A percentile compares a stretch with the other conserved stretches of the same genome.
Evolutionary conservation across 1,284 basidiomycete genomes (phyloP).

Genomic region (Ganoderma multipileum): DNA sequence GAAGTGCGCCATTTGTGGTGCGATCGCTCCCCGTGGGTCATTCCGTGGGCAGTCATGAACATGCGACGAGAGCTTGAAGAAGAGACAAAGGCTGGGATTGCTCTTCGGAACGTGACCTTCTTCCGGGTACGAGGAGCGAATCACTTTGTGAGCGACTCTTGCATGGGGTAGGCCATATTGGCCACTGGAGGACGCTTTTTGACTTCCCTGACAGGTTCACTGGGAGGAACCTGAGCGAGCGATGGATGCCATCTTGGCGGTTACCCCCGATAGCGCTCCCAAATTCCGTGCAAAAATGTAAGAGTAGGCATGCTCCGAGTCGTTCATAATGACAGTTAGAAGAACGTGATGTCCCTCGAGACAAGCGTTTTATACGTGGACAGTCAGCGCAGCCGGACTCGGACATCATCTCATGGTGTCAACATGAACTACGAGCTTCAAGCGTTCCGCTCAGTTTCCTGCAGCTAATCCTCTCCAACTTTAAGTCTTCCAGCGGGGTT

Average conservation of each 20-base stretch:
- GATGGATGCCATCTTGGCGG: slow-evolving; percentile 3
- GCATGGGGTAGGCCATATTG: no score
- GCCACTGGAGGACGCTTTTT: neutral
- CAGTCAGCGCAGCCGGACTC: no score
- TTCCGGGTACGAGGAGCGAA: slow-evolving; percentile 2
- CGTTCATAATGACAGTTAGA: no score
- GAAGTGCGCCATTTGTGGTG: slow-evolving; percentile 24
- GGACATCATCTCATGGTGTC: no score
- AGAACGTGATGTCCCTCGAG: no score
- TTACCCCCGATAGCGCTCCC: neutral
- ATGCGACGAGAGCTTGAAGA: neutral
- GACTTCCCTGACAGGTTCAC: neutral
- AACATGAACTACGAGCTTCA: no score
- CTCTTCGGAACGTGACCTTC: slow-evolving; percentile 3
- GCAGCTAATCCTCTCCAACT: no score
- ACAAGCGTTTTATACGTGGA: no score
- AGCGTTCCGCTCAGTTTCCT: no score
- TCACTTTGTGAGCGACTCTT: slow-evolving; percentile 1
- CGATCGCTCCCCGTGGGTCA: slow-evolving; percentile 22
- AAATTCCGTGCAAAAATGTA: neutral
- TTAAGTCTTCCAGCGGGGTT: no score
- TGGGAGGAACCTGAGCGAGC: slow-evolving; percentile 7
- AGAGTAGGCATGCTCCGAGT: neutral
- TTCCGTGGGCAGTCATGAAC: neutral
- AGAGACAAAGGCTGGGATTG: slow-evolving; percentile 1